Evolutionary conservation across 441 rosid genomes (phyloP).

Genomic region (Bocquillonia castaneifolia): DNA sequence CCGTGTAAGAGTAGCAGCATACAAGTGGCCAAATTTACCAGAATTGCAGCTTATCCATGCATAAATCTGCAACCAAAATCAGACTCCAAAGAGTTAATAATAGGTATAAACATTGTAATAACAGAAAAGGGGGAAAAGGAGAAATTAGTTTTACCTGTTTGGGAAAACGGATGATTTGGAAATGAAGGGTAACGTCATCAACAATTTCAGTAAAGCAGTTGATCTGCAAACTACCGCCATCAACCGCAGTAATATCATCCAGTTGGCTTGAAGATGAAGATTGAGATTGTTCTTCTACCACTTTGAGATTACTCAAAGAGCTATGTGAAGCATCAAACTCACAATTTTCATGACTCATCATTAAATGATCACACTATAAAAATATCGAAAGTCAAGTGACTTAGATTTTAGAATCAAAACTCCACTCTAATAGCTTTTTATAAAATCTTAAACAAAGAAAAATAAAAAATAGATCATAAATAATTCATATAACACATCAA

Average conservation of each 20-base stretch:
- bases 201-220: slow-evolving; percentile 57
- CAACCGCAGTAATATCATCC: neutral
- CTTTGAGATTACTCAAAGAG: slow-evolving; percentile 10
- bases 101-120: neutral
- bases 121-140: neutral
- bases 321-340: neutral
- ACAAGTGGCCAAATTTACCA: slow-evolving; percentile 60
- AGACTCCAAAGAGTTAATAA: too few relatives aligned
- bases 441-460: too few relatives aligned
- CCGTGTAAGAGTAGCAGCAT: slow-evolving; percentile 77
- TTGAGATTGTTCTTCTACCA: neutral
- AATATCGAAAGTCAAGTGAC: too few relatives aligned
- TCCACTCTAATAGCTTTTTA: too few relatives aligned
- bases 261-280: slow-evolving; percentile 7
- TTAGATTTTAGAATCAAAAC: too few relatives aligned
- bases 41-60: slow-evolving; percentile 84
- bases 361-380: too few relatives aligned
- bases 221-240: slow-evolving; percentile 33
- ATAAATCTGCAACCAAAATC: slow-evolving; percentile 44
- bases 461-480: too few relatives aligned
- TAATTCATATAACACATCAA: too few relatives aligned
- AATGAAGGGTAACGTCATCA: slow-evolving; percentile 57
- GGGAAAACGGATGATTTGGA: slow-evolving; percentile 66
- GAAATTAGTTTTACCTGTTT: slow-evolving; percentile 44
- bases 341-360: neutral